phyloP scores from a whole-genome alignment of 163 green algal genomes.

The Picocystis sp. region DNA sequence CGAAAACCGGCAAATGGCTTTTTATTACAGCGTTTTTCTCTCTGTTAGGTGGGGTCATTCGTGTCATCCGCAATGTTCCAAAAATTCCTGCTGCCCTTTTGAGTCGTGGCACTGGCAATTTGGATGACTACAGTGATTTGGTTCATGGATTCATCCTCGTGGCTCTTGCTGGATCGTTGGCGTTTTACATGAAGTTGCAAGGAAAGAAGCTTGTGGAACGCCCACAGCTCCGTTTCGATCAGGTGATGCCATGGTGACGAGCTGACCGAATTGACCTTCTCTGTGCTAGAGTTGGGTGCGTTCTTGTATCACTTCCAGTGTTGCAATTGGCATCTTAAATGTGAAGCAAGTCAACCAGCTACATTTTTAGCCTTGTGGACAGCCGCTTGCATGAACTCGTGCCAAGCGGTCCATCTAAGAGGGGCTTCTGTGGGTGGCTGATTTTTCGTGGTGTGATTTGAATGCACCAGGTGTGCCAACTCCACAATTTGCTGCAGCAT shows the following conservation, averaged over 20 bases:
- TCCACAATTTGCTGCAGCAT: neutral
- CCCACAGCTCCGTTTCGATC: no score
- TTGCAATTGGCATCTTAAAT: neutral
- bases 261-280: no score
- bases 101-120: no score
- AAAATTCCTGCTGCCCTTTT: neutral
- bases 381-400: no score
- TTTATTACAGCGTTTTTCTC: neutral
- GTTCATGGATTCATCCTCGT: no score
- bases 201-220: no score
- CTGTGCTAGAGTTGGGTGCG: no score
- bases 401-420: neutral
- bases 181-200: no score
- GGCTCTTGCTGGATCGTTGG: no score
- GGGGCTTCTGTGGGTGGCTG: neutral
- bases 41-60: neutral
- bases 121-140: no score
- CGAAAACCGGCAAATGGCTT: no score
- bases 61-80: neutral
- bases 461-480: neutral
- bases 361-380: slow-evolving; percentile 1
- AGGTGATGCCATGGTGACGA: no score
- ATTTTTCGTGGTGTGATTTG: neutral
- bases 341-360: neutral
- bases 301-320: neutral